Evolutionary conservation across 129 eudicot species (phyloP).

Genomic region (Flaveria ramosissima): DNA sequence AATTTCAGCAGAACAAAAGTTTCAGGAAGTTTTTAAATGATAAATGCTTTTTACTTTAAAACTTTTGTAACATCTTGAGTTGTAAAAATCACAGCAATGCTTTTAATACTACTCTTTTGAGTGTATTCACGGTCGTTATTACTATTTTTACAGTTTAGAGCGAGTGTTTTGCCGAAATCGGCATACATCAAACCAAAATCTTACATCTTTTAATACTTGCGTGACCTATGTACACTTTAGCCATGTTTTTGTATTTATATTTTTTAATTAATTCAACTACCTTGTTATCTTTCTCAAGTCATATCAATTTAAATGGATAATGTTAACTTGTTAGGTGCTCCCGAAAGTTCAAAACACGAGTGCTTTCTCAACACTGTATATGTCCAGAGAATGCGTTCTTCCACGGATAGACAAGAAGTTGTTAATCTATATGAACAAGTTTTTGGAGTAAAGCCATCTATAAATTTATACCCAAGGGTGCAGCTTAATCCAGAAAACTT

Average conservation of each 20-base stretch:
- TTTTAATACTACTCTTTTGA: not conserved
- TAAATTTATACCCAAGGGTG: slow-evolving; percentile 68
- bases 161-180: not conserved
- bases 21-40: not conserved
- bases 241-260: not conserved
- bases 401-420: slow-evolving; percentile 67
- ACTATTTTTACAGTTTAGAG: not conserved
- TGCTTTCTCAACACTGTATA: slow-evolving; percentile 83
- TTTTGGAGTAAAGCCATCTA: slow-evolving; percentile 52
- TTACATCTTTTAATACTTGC: not conserved
- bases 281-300: not conserved
- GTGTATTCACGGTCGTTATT: not conserved
- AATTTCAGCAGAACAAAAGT: not conserved
- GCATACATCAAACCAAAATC: not conserved
- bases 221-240: not conserved
- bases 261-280: slow-evolving; percentile 6
- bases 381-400: slow-evolving; percentile 94
- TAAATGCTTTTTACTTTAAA: not conserved
- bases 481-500: slow-evolving; percentile 55
- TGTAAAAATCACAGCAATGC: not conserved
- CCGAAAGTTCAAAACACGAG: slow-evolving; percentile 50
- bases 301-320: not conserved
- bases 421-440: slow-evolving; percentile 58
- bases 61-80: not conserved
- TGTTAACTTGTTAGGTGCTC: slow-evolving; percentile 51